Conservation (phyloP, 2,329 filamentous ascomycete genomes). For the Coleophoma crateriformis region DNA sequence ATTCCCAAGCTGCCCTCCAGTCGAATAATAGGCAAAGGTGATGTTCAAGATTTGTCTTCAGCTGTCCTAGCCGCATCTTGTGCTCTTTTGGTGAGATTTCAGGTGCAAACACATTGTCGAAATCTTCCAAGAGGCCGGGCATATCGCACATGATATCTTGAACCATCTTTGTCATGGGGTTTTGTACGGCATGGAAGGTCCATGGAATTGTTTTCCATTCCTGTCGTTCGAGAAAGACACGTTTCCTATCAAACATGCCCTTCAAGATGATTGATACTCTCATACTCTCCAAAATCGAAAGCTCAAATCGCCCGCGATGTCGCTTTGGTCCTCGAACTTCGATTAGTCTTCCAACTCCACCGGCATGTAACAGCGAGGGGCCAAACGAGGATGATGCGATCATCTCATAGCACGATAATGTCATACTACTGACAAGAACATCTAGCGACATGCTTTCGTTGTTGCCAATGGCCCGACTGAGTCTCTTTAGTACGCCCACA, state of each 20-base stretch:
- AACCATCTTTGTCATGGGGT: neutral
- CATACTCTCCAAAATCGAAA: constrained; percentile 2
- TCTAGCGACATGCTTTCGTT: constrained; percentile 1
- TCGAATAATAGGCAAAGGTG: neutral
- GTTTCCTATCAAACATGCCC: constrained; percentile 1
- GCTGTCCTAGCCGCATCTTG: neutral
- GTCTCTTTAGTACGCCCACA: neutral
- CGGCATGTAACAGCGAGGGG: constrained; percentile 5
- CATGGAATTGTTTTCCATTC: constrained; percentile 8
- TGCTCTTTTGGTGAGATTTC: neutral
- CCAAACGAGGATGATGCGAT: constrained; percentile 1
- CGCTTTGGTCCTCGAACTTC: constrained; percentile 5
- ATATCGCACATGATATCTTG: constrained; percentile 7
- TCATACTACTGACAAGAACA: constrained; percentile 3
- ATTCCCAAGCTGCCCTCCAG: constrained; percentile 3
- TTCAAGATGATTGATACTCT: neutral
- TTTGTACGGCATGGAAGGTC: constrained; percentile 1
- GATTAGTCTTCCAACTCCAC: constrained; percentile 3
- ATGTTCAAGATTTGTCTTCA: neutral
- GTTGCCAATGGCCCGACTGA: neutral
- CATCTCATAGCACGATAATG: neutral
- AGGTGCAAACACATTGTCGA: neutral
- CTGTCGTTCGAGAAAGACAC: constrained; percentile 4
- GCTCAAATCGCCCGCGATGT: neutral
- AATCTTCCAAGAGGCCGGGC: constrained; percentile 6